Evolutionary conservation across 2,329 filamentous ascomycete species (phyloP), one percentile per base, ranked within the genome.

Genomic region (Fusarium torulosum): DNA sequence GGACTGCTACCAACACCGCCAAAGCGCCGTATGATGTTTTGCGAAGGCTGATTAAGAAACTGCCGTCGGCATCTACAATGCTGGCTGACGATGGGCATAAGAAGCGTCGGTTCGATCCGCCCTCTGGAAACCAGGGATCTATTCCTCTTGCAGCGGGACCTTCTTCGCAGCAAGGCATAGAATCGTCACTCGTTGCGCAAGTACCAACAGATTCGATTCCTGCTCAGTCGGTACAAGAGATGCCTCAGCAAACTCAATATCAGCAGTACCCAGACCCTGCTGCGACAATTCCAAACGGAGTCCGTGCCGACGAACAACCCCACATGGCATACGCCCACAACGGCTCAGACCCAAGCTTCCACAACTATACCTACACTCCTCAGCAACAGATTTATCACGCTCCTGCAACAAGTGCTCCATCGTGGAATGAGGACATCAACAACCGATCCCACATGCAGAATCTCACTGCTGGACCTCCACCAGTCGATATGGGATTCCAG

Each of bases 1-100:
- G 60, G 15, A 52, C 60, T 13, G 60, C 60, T 17, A 63, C 60
- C 0, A 63, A 38, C 20, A 63, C 60, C 21, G 60, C 60, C 20
- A 63, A 63, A 19, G 60, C 60, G 21, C 60, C 60, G 10, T 63
- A 63, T 2, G 59, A 63, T 44, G 59, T 63, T 46, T n/a, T 63
- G 29, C 33, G 52, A 33, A 44, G 60, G 20, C 17, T 63, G 59
- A 51, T 63, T 58, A 63, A 63, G 59, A 63, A 63, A 27, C 8
- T 63, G 9, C 60, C 60, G 19, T 50, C 59, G 15, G 31, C 40
- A 27, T 29, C 23, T 29, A 45, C 33, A 27, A 51, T 63, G 20
- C 40, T 59, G 35, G 27, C 44, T 15, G 4, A 7, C 7, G 60
- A 59, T 27, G 6, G 40, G 33, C 25, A 52, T 4, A 63, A 63